A percentile compares a stretch with the other conserved stretches of the same genome.
Conservation (phyloP, 805 yeast species). For the Saccharomyces kudriavzevii region DNA sequence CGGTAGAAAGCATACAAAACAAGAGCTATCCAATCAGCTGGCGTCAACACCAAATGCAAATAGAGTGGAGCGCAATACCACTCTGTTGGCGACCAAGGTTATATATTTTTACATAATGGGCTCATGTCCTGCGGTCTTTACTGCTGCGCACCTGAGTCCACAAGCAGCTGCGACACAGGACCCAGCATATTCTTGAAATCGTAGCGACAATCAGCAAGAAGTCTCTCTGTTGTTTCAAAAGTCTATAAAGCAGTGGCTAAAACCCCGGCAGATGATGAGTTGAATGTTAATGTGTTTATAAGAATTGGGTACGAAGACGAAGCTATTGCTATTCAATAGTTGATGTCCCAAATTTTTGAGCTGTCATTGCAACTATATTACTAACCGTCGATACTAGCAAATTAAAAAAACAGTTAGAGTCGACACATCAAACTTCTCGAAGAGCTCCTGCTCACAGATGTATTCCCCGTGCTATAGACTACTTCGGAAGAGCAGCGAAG, state of each 20-base stretch:
- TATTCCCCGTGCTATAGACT: neutral
- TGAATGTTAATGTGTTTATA: neutral
- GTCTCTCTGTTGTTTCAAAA: neutral
- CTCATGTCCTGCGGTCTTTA: neutral
- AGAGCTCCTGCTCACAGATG: neutral
- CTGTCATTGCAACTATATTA: neutral
- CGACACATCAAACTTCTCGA: neutral
- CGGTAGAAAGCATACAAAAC: neutral
- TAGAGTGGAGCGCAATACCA: neutral
- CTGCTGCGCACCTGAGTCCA: neutral
- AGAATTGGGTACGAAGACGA: neutral
- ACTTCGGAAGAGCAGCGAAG: neutral
- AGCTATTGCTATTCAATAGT: neutral
- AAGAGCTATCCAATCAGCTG: neutral
- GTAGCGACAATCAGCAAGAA: too few species aligned
- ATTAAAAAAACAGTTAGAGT: neutral
- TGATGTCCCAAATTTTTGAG: neutral
- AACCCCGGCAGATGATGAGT: neutral
- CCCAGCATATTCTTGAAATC: neutral
- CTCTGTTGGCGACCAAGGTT: neutral
- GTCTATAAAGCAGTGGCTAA: neutral
- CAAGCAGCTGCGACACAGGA: neutral
- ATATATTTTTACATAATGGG: neutral
- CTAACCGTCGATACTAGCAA: neutral
- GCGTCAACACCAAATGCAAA: neutral